A percentile compares a stretch with the other conserved stretches of the same genome.
phyloP scores from a whole-genome alignment of 2,329 filamentous ascomycete species.

The Atkinsonella texensis region DNA sequence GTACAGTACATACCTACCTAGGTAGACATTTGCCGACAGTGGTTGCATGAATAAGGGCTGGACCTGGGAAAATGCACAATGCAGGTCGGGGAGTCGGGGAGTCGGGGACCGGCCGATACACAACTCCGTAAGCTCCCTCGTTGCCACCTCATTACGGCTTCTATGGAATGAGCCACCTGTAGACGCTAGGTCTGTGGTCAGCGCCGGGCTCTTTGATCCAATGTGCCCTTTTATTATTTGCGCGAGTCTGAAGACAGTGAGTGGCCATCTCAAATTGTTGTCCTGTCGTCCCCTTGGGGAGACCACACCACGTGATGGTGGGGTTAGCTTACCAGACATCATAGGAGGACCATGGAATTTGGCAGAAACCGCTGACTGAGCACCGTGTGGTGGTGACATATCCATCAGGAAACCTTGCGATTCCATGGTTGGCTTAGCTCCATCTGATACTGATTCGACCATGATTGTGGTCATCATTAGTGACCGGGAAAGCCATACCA shows the following conservation, averaged over 20 bases:
- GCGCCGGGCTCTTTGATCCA: no score
- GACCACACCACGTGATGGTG: slow-evolving; percentile 5
- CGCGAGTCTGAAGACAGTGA: no score
- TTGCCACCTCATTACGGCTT: no score
- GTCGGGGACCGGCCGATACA: no score
- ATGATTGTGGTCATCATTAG: background rate
- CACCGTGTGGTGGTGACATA: background rate
- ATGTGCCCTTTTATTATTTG: no score
- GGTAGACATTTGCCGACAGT: background rate
- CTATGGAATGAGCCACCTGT: no score
- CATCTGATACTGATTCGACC: background rate
- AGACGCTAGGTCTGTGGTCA: no score
- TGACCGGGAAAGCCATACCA: background rate
- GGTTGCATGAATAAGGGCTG: background rate
- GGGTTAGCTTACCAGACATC: background rate
- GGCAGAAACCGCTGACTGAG: slow-evolving; percentile 11
- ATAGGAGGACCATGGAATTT: slow-evolving; percentile 6
- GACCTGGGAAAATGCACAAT: background rate
- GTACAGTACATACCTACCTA: no score
- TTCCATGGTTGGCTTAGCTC: background rate
- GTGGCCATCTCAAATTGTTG: no score
- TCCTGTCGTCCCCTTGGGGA: no score
- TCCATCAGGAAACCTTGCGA: background rate
- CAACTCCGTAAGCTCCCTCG: no score
- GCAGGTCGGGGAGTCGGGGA: no score